These are phyloP conservation scores for Xerocomus brunneocitrinus DNA, from an alignment of 768 basidiomycete species.

Conservation along the genomic window DNA sequence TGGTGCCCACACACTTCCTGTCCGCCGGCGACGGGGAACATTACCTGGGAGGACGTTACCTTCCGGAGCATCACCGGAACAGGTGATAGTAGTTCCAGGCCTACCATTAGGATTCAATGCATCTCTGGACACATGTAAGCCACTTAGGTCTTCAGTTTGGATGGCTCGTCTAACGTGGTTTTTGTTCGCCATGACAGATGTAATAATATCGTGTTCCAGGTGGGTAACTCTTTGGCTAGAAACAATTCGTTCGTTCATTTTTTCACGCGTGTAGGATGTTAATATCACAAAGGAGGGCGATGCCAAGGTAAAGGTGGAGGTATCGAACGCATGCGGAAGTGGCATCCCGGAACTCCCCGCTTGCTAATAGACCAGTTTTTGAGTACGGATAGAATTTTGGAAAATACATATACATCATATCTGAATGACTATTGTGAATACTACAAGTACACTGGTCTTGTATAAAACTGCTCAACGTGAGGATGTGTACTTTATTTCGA, in stretches of 20 bases:
- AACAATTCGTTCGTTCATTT: not conserved
- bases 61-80: constrained; percentile 8
- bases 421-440: constrained; percentile 2
- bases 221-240: not conserved
- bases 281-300: constrained; percentile 1
- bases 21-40: not conserved
- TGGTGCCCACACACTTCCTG: constrained; percentile 10
- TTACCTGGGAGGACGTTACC: constrained; percentile 7
- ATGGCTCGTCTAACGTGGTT: not conserved
- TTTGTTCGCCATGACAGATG: not conserved
- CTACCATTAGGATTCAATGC: not conserved
- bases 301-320: not conserved
- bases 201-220: constrained; percentile 8
- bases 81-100: not conserved
- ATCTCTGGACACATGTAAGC: not conserved
- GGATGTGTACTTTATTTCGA: constrained; percentile 2
- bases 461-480: not conserved
- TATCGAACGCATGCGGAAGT: constrained; percentile 8
- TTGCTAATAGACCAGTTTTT: not conserved
- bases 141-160: not conserved
- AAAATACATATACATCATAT: not conserved
- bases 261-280: constrained; percentile 1
- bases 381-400: not conserved
- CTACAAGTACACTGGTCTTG: constrained; percentile 8
- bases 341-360: not conserved